These are phyloP conservation scores for Orbilia oligospora DNA, from an alignment of 2,329 filamentous ascomycete species.

Conservation along the genomic window DNA sequence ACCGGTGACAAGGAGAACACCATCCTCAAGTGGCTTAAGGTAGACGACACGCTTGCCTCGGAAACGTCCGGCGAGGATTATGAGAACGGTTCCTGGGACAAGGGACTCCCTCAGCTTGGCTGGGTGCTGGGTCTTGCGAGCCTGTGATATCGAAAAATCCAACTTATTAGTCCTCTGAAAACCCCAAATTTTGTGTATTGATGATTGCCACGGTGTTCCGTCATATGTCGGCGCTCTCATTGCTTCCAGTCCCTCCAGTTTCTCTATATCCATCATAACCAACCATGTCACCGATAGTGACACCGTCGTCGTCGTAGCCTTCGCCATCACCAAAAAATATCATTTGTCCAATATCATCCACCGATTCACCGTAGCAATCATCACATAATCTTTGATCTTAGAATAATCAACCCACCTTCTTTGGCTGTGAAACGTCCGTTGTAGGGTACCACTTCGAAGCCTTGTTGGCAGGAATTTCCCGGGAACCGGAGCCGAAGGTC, in stretches of 20 bases:
- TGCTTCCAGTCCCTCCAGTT: slow-evolving; percentile 4
- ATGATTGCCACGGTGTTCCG: slow-evolving; percentile 19
- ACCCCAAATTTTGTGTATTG: slow-evolving; percentile 47
- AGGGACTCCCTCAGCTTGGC: slow-evolving; percentile 90
- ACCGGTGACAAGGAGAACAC: slow-evolving; percentile 98
- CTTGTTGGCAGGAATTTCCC: slow-evolving; percentile 90
- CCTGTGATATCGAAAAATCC: slow-evolving; percentile 72
- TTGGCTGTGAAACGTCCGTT: slow-evolving; percentile 87
- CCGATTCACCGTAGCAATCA: slow-evolving; percentile 47
- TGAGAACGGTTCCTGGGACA: slow-evolving; percentile 94
- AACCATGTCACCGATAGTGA: slow-evolving; percentile 5
- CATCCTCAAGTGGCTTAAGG: slow-evolving; percentile 96
- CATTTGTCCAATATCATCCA: slow-evolving; percentile 34
- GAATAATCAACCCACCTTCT: slow-evolving; percentile 81
- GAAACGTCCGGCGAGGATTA: slow-evolving; percentile 99
- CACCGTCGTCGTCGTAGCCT: not conserved
- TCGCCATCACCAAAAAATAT: slow-evolving; percentile 16
- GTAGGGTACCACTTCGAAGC: slow-evolving; percentile 99
- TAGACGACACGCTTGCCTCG: slow-evolving; percentile 99
- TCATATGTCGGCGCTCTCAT: not conserved
- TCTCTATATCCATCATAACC: slow-evolving; percentile 15
- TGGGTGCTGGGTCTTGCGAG: slow-evolving; percentile 92
- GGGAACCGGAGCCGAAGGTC: slow-evolving; percentile 97
- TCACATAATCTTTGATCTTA: slow-evolving; percentile 23
- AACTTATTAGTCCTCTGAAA: slow-evolving; percentile 52